Conservation (phyloP, 2,329 filamentous ascomycete species). For the Ophiosphaerella narmari region DNA sequence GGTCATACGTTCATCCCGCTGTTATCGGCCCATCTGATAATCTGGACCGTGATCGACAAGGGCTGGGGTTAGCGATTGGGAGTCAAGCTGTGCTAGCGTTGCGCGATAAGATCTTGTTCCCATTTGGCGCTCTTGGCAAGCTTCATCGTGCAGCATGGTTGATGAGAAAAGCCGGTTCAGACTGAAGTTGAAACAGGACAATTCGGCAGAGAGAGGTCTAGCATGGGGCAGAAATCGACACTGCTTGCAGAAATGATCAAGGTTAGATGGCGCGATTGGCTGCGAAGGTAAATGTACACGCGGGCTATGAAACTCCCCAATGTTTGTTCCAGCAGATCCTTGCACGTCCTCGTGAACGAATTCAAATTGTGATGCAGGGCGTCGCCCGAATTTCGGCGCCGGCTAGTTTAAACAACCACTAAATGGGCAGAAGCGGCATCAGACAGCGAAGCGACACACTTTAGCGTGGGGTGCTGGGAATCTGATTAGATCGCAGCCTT, state of each 20-base stretch:
- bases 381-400: slow-evolving; percentile 16
- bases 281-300: slow-evolving; percentile 2
- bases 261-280: too few relatives aligned
- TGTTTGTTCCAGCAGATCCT: slow-evolving; percentile 4
- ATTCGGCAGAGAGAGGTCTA: background rate
- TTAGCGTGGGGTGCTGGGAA: slow-evolving; percentile 6
- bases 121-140: slow-evolving; percentile 29
- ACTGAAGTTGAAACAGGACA: background rate
- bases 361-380: slow-evolving; percentile 9
- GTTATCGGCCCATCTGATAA: slow-evolving; percentile 39
- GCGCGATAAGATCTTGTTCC: slow-evolving; percentile 22
- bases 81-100: slow-evolving; percentile 17
- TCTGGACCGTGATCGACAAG: slow-evolving; percentile 25
- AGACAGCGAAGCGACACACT: background rate
- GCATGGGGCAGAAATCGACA: too few relatives aligned
- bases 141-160: slow-evolving; percentile 5
- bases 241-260: too few relatives aligned
- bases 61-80: slow-evolving; percentile 19
- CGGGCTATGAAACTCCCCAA: slow-evolving; percentile 1
- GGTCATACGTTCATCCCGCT: slow-evolving; percentile 10
- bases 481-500: slow-evolving; percentile 30
- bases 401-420: slow-evolving; percentile 6
- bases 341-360: background rate
- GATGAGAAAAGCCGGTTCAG: background rate
- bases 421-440: background rate